Evolutionary conservation across 345 rosid species (phyloP), one percentile per base, ranked within the genome.

Genomic region (Carallia brachiata): DNA sequence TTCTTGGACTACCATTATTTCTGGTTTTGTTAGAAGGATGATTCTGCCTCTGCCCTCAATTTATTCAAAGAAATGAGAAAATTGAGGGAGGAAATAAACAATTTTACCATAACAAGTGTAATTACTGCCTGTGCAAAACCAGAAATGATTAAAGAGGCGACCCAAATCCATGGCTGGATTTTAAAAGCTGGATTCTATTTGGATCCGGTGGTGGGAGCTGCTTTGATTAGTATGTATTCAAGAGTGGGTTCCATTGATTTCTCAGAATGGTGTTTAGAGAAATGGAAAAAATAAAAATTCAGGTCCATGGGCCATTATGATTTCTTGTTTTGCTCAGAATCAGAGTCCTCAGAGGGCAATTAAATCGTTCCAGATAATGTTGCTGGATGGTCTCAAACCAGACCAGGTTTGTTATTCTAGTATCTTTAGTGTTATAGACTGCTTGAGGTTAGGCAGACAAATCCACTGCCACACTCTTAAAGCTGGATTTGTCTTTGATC

Each of bases 1-100:
- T 76, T 85, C 97, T 53, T 91, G 97, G 97, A 91, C 96, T 37
- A 82, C 90, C 54, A 77, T 88, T 63, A 80, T 91, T 50, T 88
- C 93, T 67, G 91, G 93, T 66, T 91, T 74, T 80, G 85, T 77
- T 37, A 83, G 77, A 76, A 77, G 73, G 73, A 81, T 53, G 93
- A 89, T 70, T 77, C 67, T 63, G 19, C 71, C 36, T 73, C 86
- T 53, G 92, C 97, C 57, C 77, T 89, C 63, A 76, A 72, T 27
- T 62, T 85, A 64, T 89, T 88, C 76, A 82, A 72, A 70, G 86
- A 85, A 75, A 86, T 92, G 96, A 85, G 75, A 75, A 62, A 70
- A 18, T 61, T 71, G 50, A 65, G 84, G 59, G 86, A 76, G 72
- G 88, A 88, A 56, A 77, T 84, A 62, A 92, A 86, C 73, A 77